phyloP scores from a whole-genome alignment of 2,329 filamentous ascomycete genomes.

The Endoconidiophora laricicola region DNA sequence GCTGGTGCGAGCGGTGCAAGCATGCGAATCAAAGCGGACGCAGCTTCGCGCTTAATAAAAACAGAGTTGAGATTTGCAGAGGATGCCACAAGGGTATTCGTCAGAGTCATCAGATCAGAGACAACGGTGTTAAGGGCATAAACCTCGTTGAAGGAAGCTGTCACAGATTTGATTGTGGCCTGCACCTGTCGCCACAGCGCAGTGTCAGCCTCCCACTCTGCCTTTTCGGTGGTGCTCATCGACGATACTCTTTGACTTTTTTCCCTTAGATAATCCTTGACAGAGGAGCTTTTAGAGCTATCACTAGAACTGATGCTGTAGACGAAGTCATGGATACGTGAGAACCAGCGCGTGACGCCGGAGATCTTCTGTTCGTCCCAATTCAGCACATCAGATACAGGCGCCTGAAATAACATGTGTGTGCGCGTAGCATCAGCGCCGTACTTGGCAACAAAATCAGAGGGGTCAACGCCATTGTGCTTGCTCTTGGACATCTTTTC shows the following conservation, averaged over 20 bases:
- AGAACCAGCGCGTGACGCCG: slow-evolving; percentile 68
- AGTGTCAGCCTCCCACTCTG: slow-evolving; percentile 29
- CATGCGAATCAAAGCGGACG: slow-evolving; percentile 47
- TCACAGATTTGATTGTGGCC: slow-evolving; percentile 48
- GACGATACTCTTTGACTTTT: slow-evolving; percentile 18
- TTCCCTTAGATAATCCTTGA: slow-evolving; percentile 24
- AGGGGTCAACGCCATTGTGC: slow-evolving; percentile 77
- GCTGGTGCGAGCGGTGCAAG: slow-evolving; percentile 67
- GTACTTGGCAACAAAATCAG: slow-evolving; percentile 51
- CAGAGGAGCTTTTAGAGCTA: slow-evolving; percentile 12
- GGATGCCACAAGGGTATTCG: slow-evolving; percentile 45
- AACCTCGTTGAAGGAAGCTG: slow-evolving; percentile 49
- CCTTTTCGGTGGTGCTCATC: slow-evolving; percentile 20
- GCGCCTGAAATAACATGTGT: slow-evolving; percentile 79
- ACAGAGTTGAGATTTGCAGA: slow-evolving; percentile 16
- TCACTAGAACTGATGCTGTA: slow-evolving; percentile 11
- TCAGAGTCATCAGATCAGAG: slow-evolving; percentile 67
- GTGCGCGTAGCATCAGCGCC: slow-evolving; percentile 73
- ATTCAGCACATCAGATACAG: slow-evolving; percentile 66
- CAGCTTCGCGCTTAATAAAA: slow-evolving; percentile 31
- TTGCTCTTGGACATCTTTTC: slow-evolving; percentile 97
- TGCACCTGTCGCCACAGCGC: slow-evolving; percentile 50
- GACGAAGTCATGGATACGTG: slow-evolving; percentile 46
- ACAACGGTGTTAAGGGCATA: slow-evolving; percentile 71
- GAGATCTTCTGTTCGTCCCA: slow-evolving; percentile 76